Conservation (phyloP, 148 eudicot genomes). For the Vaccinium corymbosum region DNA sequence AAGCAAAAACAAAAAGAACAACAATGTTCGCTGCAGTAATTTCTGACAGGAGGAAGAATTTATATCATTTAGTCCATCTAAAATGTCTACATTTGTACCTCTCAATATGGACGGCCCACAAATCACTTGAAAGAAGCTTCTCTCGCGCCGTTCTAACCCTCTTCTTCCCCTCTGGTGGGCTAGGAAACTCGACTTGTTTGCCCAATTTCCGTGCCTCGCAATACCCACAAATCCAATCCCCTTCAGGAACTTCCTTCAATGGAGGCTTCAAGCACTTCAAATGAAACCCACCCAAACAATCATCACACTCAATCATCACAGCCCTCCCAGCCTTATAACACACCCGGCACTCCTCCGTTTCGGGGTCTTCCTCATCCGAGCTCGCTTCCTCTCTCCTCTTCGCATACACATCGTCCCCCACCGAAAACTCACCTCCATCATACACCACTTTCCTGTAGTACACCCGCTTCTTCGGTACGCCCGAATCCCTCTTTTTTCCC, state of each 20-base stretch:
- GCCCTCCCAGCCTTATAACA: constrained; percentile 60
- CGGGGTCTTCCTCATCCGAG: constrained; percentile 73
- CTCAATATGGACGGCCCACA: constrained; percentile 89
- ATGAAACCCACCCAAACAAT: constrained; percentile 89
- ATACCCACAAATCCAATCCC: constrained; percentile 87
- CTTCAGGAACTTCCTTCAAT: constrained; percentile 72
- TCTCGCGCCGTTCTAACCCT: constrained; percentile 72
- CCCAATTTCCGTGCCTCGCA: constrained; percentile 70
- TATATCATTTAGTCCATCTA: background rate
- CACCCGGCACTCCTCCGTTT: constrained; percentile 79
- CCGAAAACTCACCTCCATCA: constrained; percentile 72
- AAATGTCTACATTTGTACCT: constrained; percentile 37
- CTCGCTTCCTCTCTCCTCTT: constrained; percentile 77
- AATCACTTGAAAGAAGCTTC: constrained; percentile 83
- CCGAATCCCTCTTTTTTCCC: constrained; percentile 31
- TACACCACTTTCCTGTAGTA: constrained; percentile 70
- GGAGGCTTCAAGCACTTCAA: constrained; percentile 93
- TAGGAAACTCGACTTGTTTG: constrained; percentile 50
- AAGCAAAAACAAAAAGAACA: too few relatives aligned
- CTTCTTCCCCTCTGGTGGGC: constrained; percentile 69
- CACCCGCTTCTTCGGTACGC: constrained; percentile 43
- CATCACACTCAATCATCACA: constrained; percentile 91
- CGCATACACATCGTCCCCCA: constrained; percentile 78
- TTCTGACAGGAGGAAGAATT: background rate
- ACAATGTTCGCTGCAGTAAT: background rate